phyloP scores from a whole-genome alignment of 768 basidiomycete species.

The Lenzites betulinus region DNA sequence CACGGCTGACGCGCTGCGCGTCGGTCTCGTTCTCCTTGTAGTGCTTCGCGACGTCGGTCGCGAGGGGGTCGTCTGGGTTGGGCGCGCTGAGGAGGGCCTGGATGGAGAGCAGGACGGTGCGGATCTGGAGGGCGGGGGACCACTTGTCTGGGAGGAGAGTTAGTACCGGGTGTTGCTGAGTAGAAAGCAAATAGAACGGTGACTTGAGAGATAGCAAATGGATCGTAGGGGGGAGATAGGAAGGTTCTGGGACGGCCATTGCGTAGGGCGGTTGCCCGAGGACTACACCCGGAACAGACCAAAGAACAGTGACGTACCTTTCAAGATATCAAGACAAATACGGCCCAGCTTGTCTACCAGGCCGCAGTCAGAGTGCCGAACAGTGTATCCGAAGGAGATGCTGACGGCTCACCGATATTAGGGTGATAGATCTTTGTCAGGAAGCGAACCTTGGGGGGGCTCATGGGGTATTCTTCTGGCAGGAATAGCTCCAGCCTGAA shows the following conservation, averaged over 20 bases:
- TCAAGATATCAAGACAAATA: constrained; percentile 97
- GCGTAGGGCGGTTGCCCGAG: not conserved
- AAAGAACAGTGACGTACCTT: constrained; percentile 55
- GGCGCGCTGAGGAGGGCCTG: constrained; percentile 96
- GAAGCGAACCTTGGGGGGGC: constrained; percentile 97
- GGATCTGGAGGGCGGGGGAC: constrained; percentile 98
- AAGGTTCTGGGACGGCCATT: not conserved
- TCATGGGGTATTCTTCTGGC: constrained; percentile 99
- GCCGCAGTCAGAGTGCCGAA: not conserved
- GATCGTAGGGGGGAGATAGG: no score
- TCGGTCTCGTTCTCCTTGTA: constrained; percentile 98
- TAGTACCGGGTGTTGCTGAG: no score
- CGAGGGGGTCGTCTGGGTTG: constrained; percentile 94
- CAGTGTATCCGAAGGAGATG: not conserved
- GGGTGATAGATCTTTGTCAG: constrained; percentile 99
- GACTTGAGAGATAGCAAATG: no score
- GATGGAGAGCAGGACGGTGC: constrained; percentile 94
- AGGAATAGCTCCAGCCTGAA: constrained; percentile 98
- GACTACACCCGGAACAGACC: not conserved
- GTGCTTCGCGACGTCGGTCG: constrained; percentile 95
- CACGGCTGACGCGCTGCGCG: constrained; percentile 87
- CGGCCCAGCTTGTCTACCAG: constrained; percentile 91
- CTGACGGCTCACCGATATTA: constrained; percentile 82
- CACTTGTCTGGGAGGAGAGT: constrained; percentile 81
- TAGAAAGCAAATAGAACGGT: no score